Base-by-base conservation (phyloP, 108 stramenopile genomes). In the Nitzschia sp. region DNA sequence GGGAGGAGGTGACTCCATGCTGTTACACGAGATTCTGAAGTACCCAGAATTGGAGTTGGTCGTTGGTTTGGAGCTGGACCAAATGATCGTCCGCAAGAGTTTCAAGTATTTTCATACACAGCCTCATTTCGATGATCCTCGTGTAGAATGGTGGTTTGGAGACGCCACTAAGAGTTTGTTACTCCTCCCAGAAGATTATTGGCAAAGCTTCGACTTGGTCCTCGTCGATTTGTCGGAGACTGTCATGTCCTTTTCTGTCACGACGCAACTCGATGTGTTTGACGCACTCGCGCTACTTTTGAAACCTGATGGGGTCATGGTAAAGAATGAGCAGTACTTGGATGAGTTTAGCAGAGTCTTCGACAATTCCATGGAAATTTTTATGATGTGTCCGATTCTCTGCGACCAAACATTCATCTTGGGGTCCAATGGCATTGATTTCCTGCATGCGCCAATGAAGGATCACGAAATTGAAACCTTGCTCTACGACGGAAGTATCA, bases 131-230 rank as follows among this genome's bases (percentile, higher is more conserved):
- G 89, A 93, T 50, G 82, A 90, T 62, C 77, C 80, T 24, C 80
- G 84, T 25, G 92, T 93, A 0, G 80, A 89, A 73, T 92, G 91
- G 91, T 92, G 91, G 91, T 92, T 86, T 62, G 91, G 91, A 24
- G 91, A 92, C 67, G 91, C 91, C 1, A 70, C 91, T 60, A 92
- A 89, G 77, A 79, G 72, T 50, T 57, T 92, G 34, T 54, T 87
- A 9, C 58, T 92, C 60, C 72, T 92, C 21, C 86, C 88, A 12
- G 65, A 85, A 22, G 88, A 89, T 11, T 92, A 87, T 67, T 89
- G 87, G 64, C 88, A 88, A 6, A 80, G 83, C 44, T 92, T 92
- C 70, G 91, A 92, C 64, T 64, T 92, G 64, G 86, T 92, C 38
- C 70, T 92, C 72, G 84, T 92, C 22, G 91, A 92, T 64, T 65